Evolutionary conservation across 345 rosid genomes (phyloP), one percentile per base, ranked within the genome.

Genomic region (Kernera saxatilis): DNA sequence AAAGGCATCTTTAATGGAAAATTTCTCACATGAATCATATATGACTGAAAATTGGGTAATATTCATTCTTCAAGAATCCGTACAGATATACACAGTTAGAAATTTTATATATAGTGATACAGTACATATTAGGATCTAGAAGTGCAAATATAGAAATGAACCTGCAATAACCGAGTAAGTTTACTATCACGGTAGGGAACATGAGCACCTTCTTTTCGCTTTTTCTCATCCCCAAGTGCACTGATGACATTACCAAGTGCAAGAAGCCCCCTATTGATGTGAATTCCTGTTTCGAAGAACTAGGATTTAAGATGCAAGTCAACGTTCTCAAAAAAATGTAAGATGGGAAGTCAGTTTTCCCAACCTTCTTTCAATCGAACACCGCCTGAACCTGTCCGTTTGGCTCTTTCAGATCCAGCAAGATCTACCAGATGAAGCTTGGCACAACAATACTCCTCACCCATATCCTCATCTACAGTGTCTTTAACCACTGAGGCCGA

Each of bases 181-280:
- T 90, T 90, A 78, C 96, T 90, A 77, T 90, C 96, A 65, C 96
- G 83, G 67, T 88, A 90, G 18, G 96, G 96, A 61, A 90, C 93
- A 71, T 90, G 96, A 54, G 79, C 78, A 54, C 90, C 86, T 78
- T 90, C 93, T 82, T 86, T 90, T 19, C 93, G 87, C 78, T 79
- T 90, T 77, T 90, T 90, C 61, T 90, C 93, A 63, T 90, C 93
- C 43, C 93, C 96, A 27, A 90, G 86, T 17, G 96, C 93, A 78
- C 92, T 90, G 52, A 90, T 88, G 54, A 90, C 96, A 61, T 90
- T 90, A 57, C 96, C 96, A 72, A 90, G 96, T 41, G 96, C 96
- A 70, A 90, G 91, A 71, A 90, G 93, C 36, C 96, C 96, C 65
- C 78, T 84, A 29, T 90, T 90, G 65, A 90, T 90, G 82, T 90